Conservation (phyloP, 257 asterid genomes). For the Pogostemon cablin region DNA sequence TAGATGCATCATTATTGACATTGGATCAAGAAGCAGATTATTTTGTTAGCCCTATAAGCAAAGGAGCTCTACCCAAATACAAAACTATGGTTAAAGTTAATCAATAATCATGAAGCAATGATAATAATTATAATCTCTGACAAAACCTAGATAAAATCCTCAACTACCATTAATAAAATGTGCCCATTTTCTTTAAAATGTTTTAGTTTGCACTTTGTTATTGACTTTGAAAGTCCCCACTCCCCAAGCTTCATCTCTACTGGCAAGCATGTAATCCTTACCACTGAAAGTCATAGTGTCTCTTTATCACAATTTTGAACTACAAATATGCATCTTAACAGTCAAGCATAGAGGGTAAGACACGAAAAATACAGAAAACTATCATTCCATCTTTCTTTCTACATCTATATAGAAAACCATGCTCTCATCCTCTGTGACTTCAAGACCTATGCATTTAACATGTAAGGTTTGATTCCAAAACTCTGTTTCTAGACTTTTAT, state of each 20-base stretch:
- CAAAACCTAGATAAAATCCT: constrained; percentile 33
- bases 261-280: constrained; percentile 94
- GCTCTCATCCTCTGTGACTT: not conserved
- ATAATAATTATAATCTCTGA: not conserved
- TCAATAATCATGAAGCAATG: too few relatives aligned
- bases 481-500: constrained; percentile 44
- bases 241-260: constrained; percentile 81
- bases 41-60: too few relatives aligned
- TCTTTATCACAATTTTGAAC: constrained; percentile 2
- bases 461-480: constrained; percentile 74
- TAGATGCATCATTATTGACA: too few relatives aligned
- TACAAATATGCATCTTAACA: constrained; percentile 15
- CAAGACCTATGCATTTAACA: constrained; percentile 59
- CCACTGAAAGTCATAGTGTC: constrained; percentile 63
- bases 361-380: not conserved
- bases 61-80: too few relatives aligned
- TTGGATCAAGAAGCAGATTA: too few relatives aligned
- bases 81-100: too few relatives aligned
- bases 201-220: constrained; percentile 63
- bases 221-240: constrained; percentile 66
- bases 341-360: not conserved
- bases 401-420: not conserved
- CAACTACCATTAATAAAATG: constrained; percentile 81
- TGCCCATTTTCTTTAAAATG: constrained; percentile 89
- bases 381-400: not conserved